Conservation (phyloP, 306 rosid genomes). For the Lagenaria siceraria region DNA sequence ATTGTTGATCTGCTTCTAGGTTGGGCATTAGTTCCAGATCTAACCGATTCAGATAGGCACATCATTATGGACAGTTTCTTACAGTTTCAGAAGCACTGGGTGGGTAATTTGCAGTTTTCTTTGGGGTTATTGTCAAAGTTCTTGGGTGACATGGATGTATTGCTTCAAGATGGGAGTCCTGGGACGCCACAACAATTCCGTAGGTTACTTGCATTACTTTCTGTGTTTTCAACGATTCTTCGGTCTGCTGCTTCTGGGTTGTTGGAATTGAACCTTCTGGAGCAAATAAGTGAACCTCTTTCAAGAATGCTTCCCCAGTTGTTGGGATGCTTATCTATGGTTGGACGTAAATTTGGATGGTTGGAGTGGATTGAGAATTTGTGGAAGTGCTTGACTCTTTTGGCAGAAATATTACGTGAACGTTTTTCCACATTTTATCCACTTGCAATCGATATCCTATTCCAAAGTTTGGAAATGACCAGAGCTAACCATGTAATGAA, state of each 20-base stretch:
- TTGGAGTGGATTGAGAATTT: slow-evolving; percentile 77
- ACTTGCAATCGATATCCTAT: slow-evolving; percentile 58
- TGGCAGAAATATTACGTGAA: slow-evolving; percentile 77
- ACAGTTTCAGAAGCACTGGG: slow-evolving; percentile 97
- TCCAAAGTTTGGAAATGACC: slow-evolving; percentile 53
- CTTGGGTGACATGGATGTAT: slow-evolving; percentile 88
- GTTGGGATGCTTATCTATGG: slow-evolving; percentile 64
- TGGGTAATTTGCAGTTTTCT: slow-evolving; percentile 68
- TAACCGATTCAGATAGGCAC: slow-evolving; percentile 46
- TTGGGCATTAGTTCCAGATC: slow-evolving; percentile 81
- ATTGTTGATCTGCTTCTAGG: slow-evolving; percentile 75
- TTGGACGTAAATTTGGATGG: slow-evolving; percentile 91
- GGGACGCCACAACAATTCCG: slow-evolving; percentile 71
- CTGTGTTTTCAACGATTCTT: slow-evolving; percentile 71
- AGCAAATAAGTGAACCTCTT: slow-evolving; percentile 71
- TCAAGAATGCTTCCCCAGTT: slow-evolving; percentile 53
- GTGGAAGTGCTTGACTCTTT: slow-evolving; percentile 88
- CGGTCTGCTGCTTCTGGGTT: slow-evolving; percentile 89
- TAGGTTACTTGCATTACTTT: slow-evolving; percentile 63
- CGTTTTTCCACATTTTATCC: slow-evolving; percentile 58
- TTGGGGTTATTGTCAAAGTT: slow-evolving; percentile 68
- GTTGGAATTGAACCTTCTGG: slow-evolving; percentile 72
- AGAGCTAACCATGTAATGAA: slow-evolving; percentile 21
- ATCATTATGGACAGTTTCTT: slow-evolving; percentile 73
- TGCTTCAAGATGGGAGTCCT: slow-evolving; percentile 76